Percentiles rank a stretch among this genome's conserved stretches.
Evolutionary conservation across 441 rosid genomes (phyloP).

Genomic region (Bruguiera hainesii): DNA sequence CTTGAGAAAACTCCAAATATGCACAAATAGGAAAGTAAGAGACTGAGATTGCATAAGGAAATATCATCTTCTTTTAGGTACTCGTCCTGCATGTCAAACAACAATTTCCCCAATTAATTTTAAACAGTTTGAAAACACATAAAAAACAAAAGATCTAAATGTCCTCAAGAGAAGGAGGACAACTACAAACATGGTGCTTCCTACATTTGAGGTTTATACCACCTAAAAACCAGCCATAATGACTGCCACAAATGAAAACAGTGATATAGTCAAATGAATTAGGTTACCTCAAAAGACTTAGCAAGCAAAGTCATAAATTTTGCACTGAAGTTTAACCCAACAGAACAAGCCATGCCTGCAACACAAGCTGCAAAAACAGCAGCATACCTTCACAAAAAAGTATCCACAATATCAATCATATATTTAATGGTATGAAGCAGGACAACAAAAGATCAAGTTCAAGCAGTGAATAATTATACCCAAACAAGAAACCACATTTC

Average conservation of each 20-base stretch:
- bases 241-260: neutral
- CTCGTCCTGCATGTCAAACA: constrained; percentile 56
- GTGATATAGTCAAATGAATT: neutral
- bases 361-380: constrained; percentile 83
- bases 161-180: neutral
- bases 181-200: constrained; percentile 1
- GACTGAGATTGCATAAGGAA: constrained; percentile 75
- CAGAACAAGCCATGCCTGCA: constrained; percentile 82
- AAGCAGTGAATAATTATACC: neutral
- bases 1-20: constrained; percentile 83
- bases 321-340: constrained; percentile 87
- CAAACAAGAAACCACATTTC: neutral
- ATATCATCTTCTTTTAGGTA: constrained; percentile 70
- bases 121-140: neutral
- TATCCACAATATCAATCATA: constrained; percentile 21
- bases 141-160: neutral
- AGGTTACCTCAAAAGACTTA: constrained; percentile 59
- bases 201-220: neutral
- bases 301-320: constrained; percentile 78
- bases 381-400: constrained; percentile 56
- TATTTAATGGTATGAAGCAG: neutral
- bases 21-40: constrained; percentile 66
- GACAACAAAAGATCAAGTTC: constrained; percentile 5
- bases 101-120: neutral
- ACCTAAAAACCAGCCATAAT: neutral